These are phyloP conservation scores for Aspergillus hortae DNA, from an alignment of 2,329 filamentous ascomycete species.

Conservation along the genomic window DNA sequence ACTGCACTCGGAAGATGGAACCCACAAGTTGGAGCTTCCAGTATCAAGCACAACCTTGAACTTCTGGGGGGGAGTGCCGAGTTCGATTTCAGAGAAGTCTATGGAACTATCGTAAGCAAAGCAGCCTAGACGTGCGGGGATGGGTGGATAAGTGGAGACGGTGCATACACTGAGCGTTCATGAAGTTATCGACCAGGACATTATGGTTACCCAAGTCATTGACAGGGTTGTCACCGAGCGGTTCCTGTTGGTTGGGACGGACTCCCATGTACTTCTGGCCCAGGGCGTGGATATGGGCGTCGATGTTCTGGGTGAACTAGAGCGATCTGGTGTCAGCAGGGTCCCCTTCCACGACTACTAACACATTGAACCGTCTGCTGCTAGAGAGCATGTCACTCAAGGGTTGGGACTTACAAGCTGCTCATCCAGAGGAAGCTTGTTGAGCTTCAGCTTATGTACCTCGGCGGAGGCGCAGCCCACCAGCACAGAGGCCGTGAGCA, in stretches of 20 bases:
- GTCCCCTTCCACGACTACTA: not conserved
- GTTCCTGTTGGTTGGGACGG: constrained; percentile 68
- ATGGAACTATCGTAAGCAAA: not conserved
- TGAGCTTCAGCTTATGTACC: constrained; percentile 93
- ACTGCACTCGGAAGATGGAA: constrained; percentile 82
- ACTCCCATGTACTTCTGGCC: constrained; percentile 95
- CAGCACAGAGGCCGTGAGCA: constrained; percentile 75
- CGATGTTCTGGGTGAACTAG: constrained; percentile 73
- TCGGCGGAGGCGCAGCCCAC: constrained; percentile 79
- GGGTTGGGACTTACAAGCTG: constrained; percentile 68
- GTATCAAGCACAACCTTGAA: constrained; percentile 99
- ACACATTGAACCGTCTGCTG: not conserved
- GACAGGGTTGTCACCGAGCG: constrained; percentile 73
- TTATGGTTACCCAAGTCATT: constrained; percentile 66
- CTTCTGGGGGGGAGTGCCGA: constrained; percentile 85
- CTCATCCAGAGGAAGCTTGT: constrained; percentile 90
- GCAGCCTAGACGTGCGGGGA: not conserved
- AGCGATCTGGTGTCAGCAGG: constrained; percentile 11
- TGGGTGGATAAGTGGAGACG: not conserved
- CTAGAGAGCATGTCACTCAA: not conserved
- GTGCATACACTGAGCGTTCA: constrained; percentile 92
- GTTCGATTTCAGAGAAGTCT: constrained; percentile 96
- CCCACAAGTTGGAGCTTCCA: constrained; percentile 98
- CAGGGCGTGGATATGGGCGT: constrained; percentile 75
- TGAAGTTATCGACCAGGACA: constrained; percentile 91